Evolutionary conservation across 345 rosid species (phyloP).

Genomic region (Brassica cretica): DNA sequence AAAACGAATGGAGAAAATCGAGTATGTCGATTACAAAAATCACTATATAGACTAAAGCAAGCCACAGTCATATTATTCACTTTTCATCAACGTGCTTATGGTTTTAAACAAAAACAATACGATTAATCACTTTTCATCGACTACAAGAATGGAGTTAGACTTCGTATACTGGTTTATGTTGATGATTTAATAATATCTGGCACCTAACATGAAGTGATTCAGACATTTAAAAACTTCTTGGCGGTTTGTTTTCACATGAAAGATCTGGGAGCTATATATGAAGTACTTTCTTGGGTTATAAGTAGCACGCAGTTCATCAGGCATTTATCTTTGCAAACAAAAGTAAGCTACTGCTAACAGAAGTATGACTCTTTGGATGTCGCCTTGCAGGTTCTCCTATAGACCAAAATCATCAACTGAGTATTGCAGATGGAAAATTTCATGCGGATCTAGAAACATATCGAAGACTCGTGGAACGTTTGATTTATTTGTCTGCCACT

Average conservation of each 20-base stretch:
- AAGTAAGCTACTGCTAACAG: not conserved
- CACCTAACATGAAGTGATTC: not conserved
- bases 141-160: not conserved
- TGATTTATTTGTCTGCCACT: not conserved
- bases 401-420: not conserved
- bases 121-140: not conserved
- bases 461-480: not conserved
- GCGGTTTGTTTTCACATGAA: not conserved
- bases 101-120: not conserved
- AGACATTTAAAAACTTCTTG: not conserved
- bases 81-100: not conserved
- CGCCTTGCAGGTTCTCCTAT: not conserved
- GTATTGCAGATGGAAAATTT: not conserved
- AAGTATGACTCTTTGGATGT: not conserved
- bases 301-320: not conserved
- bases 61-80: not conserved
- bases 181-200: not conserved
- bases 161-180: not conserved
- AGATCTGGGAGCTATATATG: not conserved
- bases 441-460: not conserved
- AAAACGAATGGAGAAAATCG: not conserved
- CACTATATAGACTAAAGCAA: not conserved
- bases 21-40: not conserved
- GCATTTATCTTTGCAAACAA: not conserved
- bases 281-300: not conserved